phyloP scores from a whole-genome alignment of 2,329 filamentous ascomycete genomes.

The Nigrospora oryzae region DNA sequence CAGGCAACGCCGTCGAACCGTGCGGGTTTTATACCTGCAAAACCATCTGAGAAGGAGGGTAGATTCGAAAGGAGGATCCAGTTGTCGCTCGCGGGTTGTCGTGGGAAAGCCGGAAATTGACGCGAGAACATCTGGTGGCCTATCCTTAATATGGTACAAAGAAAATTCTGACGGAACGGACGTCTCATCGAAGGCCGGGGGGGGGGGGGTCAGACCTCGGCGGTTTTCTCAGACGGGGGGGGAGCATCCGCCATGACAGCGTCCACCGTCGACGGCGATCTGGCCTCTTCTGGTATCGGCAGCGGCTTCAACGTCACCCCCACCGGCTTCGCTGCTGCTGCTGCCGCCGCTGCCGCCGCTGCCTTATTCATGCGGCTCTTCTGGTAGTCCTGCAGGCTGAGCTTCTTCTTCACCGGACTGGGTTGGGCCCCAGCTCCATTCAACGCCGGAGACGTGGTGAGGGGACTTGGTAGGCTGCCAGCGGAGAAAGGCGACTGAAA shows the following conservation, averaged over 20 bases:
- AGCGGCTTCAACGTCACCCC: constrained; percentile 27
- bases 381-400: constrained; percentile 58
- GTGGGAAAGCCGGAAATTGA: neutral
- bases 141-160: constrained; percentile 27
- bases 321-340: constrained; percentile 30
- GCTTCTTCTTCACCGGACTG: constrained; percentile 58
- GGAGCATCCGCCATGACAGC: constrained; percentile 23
- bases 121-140: constrained; percentile 1
- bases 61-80: neutral
- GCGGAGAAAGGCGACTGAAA: constrained; percentile 43
- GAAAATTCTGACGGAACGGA: constrained; percentile 4
- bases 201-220: constrained; percentile 10
- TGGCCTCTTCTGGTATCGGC: constrained; percentile 29
- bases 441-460: constrained; percentile 25
- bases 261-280: constrained; percentile 24
- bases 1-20: neutral
- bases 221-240: constrained; percentile 19
- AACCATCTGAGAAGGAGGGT: neutral
- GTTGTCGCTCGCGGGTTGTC: neutral
- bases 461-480: constrained; percentile 30
- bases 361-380: constrained; percentile 49
- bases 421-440: constrained; percentile 39
- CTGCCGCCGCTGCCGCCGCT: constrained; percentile 19
- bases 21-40: neutral
- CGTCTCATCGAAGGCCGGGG: constrained; percentile 1